phyloP scores from a whole-genome alignment of 2,329 filamentous ascomycete species.

The Daldinia eschscholtzii region DNA sequence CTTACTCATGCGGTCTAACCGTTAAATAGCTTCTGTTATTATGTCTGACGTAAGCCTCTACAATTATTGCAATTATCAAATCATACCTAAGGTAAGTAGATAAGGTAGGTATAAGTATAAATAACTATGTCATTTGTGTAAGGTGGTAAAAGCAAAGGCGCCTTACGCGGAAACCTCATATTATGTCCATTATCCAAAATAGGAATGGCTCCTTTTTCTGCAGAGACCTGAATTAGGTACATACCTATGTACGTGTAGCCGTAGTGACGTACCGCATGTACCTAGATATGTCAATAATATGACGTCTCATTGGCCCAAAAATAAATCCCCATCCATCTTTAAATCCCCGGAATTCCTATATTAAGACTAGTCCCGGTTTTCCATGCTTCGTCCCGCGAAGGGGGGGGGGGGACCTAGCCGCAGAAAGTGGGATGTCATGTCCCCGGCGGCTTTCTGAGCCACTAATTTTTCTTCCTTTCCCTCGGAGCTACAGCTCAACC shows the following conservation, averaged over 20 bases:
- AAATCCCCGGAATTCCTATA: constrained; percentile 34
- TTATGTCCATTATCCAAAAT: not conserved
- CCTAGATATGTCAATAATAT: constrained; percentile 9
- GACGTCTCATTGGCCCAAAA: constrained; percentile 25
- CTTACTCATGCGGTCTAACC: not conserved
- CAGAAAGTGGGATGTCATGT: constrained; percentile 43
- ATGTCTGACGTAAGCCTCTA: not conserved
- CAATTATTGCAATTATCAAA: not conserved
- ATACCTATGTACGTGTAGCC: constrained; percentile 14
- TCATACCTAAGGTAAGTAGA: too few species aligned
- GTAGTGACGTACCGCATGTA: constrained; percentile 9
- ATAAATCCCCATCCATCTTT: constrained; percentile 20
- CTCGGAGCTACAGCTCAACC: constrained; percentile 16
- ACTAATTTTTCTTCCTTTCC: constrained; percentile 37
- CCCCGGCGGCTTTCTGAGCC: constrained; percentile 41
- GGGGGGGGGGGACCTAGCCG: constrained; percentile 24
- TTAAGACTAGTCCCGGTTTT: constrained; percentile 27
- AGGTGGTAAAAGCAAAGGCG: not conserved
- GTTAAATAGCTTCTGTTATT: not conserved
- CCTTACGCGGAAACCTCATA: not conserved
- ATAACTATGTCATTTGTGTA: not conserved
- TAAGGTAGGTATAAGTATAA: too few species aligned
- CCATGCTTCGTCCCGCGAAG: constrained; percentile 28
- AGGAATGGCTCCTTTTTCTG: not conserved
- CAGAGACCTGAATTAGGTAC: constrained; percentile 8